Base-by-base conservation (phyloP, 164 flowering plant species). In the Magnolia sinica region DNA sequence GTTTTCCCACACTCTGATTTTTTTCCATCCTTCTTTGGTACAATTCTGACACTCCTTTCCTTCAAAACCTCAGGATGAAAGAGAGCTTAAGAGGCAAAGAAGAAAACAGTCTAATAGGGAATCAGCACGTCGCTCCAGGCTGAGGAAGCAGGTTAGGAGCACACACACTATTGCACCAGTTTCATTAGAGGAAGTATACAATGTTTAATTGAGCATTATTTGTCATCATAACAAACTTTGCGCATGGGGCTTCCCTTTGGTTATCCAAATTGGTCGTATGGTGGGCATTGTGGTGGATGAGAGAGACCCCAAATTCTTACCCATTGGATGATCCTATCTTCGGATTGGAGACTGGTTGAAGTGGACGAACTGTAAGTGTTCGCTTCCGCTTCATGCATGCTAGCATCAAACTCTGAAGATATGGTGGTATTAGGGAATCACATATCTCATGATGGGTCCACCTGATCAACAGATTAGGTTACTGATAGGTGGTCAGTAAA, bases 91-190 rank as follows among this genome's bases (percentile, higher is more conserved):
- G 74, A 75, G 82, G 79, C 85, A 82, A 76, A 73, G 81, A 67
- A 82, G 85, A 51, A 82, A 82, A 65, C 85, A 82, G 61, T 82
- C 85, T 20, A 82, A 82, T 64, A 80, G 85, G 76, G 85, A 82
- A 66, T 82, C 85, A 72, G 85, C 85, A 72, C 80, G 85, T 1
- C 82, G 85, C 7, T 82, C 85, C 55, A 80, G 85, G 75, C 75
- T 82, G 64, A 79, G 85, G 77, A 82, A 82, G 79, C 85, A 82
- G 85, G 85, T 80, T 24, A 66, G 73, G 37, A 70, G 19, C 59
- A 24, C 72, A 5, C 13, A 55, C 19, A 16, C 18, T 55, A 16
- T 55, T 55, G 61, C 10, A 55, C 13, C 16, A 11, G 18, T 55
- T 55, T 8, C 61, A 11, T 16, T 11, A 16, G 61, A 55, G 61